Evolutionary conservation across 2,329 filamentous ascomycete species (phyloP).

Genomic region (Hypoxylon sp.): DNA sequence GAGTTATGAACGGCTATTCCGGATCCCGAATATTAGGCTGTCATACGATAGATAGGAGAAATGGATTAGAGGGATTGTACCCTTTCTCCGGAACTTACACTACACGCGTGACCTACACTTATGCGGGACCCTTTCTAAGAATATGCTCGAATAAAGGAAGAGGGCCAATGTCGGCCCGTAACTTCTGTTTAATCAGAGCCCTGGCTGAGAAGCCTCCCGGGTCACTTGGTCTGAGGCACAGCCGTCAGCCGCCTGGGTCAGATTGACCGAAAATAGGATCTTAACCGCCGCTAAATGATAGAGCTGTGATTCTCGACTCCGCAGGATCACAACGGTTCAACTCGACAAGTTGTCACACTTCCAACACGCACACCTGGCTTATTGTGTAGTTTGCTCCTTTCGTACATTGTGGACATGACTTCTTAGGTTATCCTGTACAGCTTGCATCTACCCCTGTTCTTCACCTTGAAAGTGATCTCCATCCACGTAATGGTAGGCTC

Average conservation of each 20-base stretch:
- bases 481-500: slow-evolving; percentile 4
- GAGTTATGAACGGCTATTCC: slow-evolving; percentile 3
- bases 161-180: not conserved
- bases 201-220: not conserved
- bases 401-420: not conserved
- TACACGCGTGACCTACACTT: slow-evolving; percentile 2
- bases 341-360: not conserved
- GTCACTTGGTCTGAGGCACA: slow-evolving; percentile 9
- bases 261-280: slow-evolving; percentile 9
- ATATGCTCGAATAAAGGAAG: not conserved
- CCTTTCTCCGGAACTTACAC: not conserved
- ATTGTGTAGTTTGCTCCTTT: not conserved
- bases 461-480: not conserved
- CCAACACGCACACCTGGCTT: not conserved
- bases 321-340: not conserved
- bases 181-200: not conserved
- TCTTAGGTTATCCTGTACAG: not conserved
- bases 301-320: slow-evolving; percentile 4
- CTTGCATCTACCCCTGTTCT: not conserved
- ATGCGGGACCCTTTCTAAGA: not conserved
- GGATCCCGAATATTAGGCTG: not conserved
- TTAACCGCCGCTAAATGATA: not conserved
- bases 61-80: not conserved
- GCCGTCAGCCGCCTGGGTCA: slow-evolving; percentile 9
- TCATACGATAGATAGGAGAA: not conserved